Percentiles rank a stretch among this genome's conserved stretches.
These are phyloP conservation scores for Pyrenophora seminiperda DNA, from an alignment of 2,329 filamentous ascomycete genomes.

Conservation along the genomic window DNA sequence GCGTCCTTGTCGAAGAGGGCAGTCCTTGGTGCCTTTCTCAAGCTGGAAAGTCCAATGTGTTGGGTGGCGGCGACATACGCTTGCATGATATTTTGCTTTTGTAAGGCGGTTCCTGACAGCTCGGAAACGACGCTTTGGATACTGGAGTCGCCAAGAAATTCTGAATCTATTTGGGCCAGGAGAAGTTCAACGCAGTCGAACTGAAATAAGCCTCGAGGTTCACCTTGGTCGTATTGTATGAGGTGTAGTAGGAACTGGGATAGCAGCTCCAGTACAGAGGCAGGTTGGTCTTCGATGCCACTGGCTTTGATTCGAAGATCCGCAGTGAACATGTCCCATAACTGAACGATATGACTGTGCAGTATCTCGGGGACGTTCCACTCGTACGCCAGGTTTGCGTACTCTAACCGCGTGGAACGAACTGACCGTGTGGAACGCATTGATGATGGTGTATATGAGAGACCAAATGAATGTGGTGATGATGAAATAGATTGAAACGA, in stretches of 20 bases:
- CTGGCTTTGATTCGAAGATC: neutral
- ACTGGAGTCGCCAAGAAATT: neutral
- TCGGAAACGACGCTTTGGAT: neutral
- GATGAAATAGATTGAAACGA: neutral
- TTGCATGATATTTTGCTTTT: neutral
- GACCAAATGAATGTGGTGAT: neutral
- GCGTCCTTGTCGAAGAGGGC: conserved; percentile 10
- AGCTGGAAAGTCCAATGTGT: neutral
- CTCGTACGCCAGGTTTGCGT: neutral
- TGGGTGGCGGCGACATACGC: neutral
- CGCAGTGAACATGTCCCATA: neutral
- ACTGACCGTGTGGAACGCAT: neutral
- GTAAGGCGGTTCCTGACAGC: neutral
- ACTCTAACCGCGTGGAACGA: neutral
- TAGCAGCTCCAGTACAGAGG: neutral
- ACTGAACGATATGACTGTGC: neutral
- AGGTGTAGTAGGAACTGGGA: neutral
- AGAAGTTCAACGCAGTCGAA: neutral
- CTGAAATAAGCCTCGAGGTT: neutral
- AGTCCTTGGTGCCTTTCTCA: neutral
- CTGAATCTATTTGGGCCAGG: neutral
- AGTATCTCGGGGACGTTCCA: neutral
- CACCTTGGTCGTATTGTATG: neutral
- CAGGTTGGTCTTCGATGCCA: neutral
- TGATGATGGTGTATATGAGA: neutral